phyloP scores from a whole-genome alignment of 352 stramenopile species.

The Halophytophthora batemanensis region DNA sequence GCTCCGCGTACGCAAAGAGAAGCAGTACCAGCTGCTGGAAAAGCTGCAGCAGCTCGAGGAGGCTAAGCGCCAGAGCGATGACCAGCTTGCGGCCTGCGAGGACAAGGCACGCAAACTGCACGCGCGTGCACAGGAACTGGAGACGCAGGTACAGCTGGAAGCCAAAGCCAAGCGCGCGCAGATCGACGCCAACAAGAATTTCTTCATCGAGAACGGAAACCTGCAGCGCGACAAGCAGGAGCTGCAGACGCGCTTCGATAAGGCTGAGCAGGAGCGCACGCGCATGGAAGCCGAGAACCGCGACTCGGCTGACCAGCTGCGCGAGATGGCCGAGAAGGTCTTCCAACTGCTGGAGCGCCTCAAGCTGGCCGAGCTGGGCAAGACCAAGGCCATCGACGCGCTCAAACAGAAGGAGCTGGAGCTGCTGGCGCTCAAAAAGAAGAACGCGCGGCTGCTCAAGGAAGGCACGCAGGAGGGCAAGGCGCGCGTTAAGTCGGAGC shows the following conservation, averaged over 20 bases:
- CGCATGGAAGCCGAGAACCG: conserved; percentile 95
- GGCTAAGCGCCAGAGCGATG: conserved; percentile 89
- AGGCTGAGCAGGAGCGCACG: conserved; percentile 90
- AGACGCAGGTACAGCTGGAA: conserved; percentile 95
- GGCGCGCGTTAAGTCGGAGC: conserved; percentile 90
- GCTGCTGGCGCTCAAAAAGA: conserved; percentile 93
- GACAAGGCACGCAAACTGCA: conserved; percentile 89
- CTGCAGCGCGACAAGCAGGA: conserved; percentile 71
- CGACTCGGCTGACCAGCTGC: conserved; percentile 93
- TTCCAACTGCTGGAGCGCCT: conserved; percentile 96
- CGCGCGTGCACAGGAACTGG: conserved; percentile 89
- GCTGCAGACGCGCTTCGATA: conserved; percentile 84
- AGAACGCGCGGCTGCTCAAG: conserved; percentile 92
- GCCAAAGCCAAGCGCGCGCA: conserved; percentile 89
- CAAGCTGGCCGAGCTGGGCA: conserved; percentile 94
- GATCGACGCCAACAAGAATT: conserved; percentile 92
- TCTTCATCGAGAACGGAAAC: conserved; percentile 84
- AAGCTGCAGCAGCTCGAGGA: conserved; percentile 96
- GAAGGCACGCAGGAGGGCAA: conserved; percentile 93
- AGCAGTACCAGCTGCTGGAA: conserved; percentile 96
- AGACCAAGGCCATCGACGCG: conserved; percentile 94
- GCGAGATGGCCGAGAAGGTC: conserved; percentile 96
- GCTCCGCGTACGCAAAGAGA: conserved; percentile 94
- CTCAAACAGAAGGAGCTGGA: conserved; percentile 95
- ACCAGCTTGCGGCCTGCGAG: conserved; percentile 88